Evolutionary conservation across 2,329 filamentous ascomycete species (phyloP).

Genomic region (Coniella lustricola): DNA sequence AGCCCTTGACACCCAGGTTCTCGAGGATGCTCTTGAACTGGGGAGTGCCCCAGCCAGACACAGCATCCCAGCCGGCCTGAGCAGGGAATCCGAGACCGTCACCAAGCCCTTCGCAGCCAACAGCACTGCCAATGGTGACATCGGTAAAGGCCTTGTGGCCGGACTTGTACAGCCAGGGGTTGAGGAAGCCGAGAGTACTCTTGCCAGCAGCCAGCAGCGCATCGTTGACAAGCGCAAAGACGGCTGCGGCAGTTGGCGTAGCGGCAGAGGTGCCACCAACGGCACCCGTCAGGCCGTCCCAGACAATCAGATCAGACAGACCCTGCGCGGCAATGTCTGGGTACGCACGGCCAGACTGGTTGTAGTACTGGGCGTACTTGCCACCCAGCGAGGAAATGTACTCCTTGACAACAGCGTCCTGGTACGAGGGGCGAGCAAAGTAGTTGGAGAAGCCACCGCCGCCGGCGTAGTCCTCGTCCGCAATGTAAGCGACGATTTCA

Average conservation of each 20-base stretch:
- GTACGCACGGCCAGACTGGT: constrained; percentile 38
- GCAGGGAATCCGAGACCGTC: constrained; percentile 24
- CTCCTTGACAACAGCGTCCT: constrained; percentile 30
- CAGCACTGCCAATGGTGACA: constrained; percentile 26
- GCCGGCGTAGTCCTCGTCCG: constrained; percentile 29
- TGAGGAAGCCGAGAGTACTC: constrained; percentile 46
- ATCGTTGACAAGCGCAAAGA: constrained; percentile 50
- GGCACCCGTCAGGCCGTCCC: constrained; percentile 21
- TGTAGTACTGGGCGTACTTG: constrained; percentile 38
- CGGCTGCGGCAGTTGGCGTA: constrained; percentile 46
- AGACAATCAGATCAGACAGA: constrained; percentile 43
- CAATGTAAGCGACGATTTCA: constrained; percentile 25
- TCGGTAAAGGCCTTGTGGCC: constrained; percentile 35
- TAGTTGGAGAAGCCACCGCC: constrained; percentile 50
- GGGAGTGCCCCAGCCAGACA: constrained; percentile 44
- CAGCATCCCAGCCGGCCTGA: constrained; percentile 37
- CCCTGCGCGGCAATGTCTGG: constrained; percentile 50
- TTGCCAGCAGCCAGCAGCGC: constrained; percentile 42
- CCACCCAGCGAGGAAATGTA: constrained; percentile 35
- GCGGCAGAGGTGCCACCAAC: constrained; percentile 44
- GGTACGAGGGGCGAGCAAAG: constrained; percentile 40
- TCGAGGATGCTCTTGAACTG: constrained; percentile 17
- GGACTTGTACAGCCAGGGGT: constrained; percentile 37
- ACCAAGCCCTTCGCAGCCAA: constrained; percentile 31
- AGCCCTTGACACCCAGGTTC: constrained; percentile 4